Evolutionary conservation across 371 early-diverging fungal species (phyloP).

Genomic region (Gilbertella persicaria): DNA sequence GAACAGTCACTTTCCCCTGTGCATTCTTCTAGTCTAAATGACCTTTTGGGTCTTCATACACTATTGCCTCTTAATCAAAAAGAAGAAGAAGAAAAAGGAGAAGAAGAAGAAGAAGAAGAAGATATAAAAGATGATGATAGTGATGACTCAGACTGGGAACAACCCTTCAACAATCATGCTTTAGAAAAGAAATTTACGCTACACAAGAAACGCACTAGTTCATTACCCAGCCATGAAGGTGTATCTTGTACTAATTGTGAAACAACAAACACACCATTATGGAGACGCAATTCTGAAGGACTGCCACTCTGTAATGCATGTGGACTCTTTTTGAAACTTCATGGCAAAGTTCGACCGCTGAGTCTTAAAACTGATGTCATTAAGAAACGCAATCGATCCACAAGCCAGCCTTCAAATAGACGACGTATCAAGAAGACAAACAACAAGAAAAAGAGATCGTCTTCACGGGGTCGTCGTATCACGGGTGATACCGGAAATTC

Average conservation of each 20-base stretch:
- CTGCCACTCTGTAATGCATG: constrained; percentile 35
- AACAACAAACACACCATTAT: constrained; percentile 36
- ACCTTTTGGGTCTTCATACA: background rate
- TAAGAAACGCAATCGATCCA: constrained; percentile 30
- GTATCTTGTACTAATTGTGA: constrained; percentile 28
- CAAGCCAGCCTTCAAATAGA: background rate
- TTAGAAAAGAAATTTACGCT: background rate
- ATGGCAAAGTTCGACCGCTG: constrained; percentile 34
- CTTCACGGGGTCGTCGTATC: background rate
- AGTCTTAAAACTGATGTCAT: constrained; percentile 38
- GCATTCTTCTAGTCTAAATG: constrained; percentile 13
- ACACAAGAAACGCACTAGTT: constrained; percentile 8
- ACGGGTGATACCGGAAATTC: constrained; percentile 1
- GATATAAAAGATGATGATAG: constrained; percentile 12
- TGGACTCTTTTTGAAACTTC: constrained; percentile 36
- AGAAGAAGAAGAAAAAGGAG: background rate
- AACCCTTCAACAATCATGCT: background rate
- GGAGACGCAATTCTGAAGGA: constrained; percentile 37
- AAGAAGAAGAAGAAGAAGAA: background rate
- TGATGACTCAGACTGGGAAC: constrained; percentile 22
- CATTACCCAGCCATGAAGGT: constrained; percentile 2
- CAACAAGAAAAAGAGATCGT: background rate
- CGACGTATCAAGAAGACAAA: constrained; percentile 3
- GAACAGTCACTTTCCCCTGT: constrained; percentile 16
- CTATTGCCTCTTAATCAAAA: background rate